Percentiles rank a stretch among this genome's conserved stretches.
Conservation (phyloP, 2,329 filamentous ascomycete genomes). For the Fusarium domesticum region DNA sequence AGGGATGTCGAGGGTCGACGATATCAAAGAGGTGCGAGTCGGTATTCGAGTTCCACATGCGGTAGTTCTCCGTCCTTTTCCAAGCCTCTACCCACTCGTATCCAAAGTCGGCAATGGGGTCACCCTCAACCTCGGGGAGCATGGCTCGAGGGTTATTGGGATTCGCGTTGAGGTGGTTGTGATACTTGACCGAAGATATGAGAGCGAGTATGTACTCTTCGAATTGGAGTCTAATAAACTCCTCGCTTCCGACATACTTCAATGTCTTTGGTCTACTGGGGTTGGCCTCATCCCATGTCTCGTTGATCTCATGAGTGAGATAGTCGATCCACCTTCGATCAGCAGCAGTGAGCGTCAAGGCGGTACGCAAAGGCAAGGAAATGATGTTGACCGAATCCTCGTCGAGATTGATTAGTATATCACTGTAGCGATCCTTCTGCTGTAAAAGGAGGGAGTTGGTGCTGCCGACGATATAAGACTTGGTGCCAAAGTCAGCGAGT, state of each 20-base stretch:
- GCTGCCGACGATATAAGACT: constrained; percentile 95
- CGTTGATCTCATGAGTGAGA: constrained; percentile 86
- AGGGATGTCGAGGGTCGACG: constrained; percentile 88
- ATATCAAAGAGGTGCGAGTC: constrained; percentile 92
- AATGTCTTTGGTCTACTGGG: constrained; percentile 88
- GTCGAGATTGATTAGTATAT: constrained; percentile 94
- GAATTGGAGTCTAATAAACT: constrained; percentile 95
- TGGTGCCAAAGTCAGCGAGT: constrained; percentile 88
- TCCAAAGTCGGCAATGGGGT: constrained; percentile 81
- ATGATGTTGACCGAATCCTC: constrained; percentile 82
- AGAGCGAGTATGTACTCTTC: constrained; percentile 93
- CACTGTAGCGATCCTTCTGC: constrained; percentile 92
- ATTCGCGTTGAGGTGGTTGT: constrained; percentile 65
- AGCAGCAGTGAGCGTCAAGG: constrained; percentile 75
- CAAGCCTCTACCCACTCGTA: constrained; percentile 83
- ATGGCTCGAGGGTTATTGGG: constrained; percentile 66
- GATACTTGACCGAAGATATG: constrained; percentile 86
- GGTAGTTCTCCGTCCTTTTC: constrained; percentile 85
- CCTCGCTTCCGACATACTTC: constrained; percentile 92
- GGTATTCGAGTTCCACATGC: constrained; percentile 76
- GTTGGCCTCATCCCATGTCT: constrained; percentile 94
- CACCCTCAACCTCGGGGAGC: constrained; percentile 70
- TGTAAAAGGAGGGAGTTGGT: constrained; percentile 93
- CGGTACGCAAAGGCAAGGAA: constrained; percentile 71
- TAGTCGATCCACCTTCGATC: constrained; percentile 97